Evolutionary conservation across 208 protist species (phyloP), one percentile per base, ranked within the genome.

Genomic region (Leishmania braziliensis): DNA sequence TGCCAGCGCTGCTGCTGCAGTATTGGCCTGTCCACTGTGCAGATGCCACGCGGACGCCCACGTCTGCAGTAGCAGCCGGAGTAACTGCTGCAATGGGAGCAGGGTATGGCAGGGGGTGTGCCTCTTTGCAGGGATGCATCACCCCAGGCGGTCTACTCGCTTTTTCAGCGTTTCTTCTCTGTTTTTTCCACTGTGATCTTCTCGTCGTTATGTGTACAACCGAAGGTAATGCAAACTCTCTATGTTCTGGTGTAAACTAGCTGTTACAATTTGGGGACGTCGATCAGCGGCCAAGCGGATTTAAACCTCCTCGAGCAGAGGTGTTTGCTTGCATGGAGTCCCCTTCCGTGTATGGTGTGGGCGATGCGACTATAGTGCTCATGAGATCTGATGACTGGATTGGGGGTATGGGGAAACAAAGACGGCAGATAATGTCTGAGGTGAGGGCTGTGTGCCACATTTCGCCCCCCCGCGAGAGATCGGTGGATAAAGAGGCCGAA

Each of bases 261-360:
- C 36, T 39, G 36, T 39, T 2, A 2, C 36, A 2, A 39, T 39
- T 39, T 39, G 36, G 36, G 36, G 36, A 39, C 36, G 36, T 39
- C 36, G 36, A 39, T 39, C 36, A 39, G 36, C 1, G 0, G 36
- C 36, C 36, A 39, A 39, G 36, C 36, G 36, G 36, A 39, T 39
- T 39, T 2, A 39, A 39, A 39, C 36, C 36, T 39, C 36, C 36
- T 39, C 36, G 36, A 54, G 0, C 3, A 16, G 14, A 54, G 3
- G 51, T 54, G 51, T 1, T 0, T 54, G 14, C 9, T 54, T 8
- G 53, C 2, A 86, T 86, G 82, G 82, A 86, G 78, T 46, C 78
- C 8, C 77, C 82, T 26, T 63, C 81, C 3, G 26, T 84, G 2
- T 77, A 72, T 29, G 4, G 26, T 3, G 63, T 56, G 0, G 29